Base-by-base conservation (phyloP, 2,329 filamentous ascomycete genomes). In the Alternaria sp. region DNA sequence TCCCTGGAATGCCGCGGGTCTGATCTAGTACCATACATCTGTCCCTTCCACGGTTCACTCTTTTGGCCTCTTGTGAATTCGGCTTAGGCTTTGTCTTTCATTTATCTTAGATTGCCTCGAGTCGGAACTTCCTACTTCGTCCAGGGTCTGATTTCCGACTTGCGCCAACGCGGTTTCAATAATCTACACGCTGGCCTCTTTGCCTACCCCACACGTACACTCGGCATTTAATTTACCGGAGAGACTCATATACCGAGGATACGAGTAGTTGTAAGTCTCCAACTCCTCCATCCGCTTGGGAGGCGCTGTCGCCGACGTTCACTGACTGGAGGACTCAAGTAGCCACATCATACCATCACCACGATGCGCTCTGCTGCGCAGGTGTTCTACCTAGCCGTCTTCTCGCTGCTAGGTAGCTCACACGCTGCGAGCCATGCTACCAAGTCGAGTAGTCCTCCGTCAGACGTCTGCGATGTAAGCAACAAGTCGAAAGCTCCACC, bases 351-450 rank as follows among this genome's bases (percentile, higher is more conserved):
- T 40, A 60, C 52, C 28, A 50, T 44, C 46, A 64, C 50, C 46
- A 74, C 65, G 43, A 88, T 88, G 87, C 85, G 82, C 70, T 79
- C 83, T 60, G 84, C 86, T 57, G 82, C 84, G 61, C 83, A 83
- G 67, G 75, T 85, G 45, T 89, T 90, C 79, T 90, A 87, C 77
- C 82, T 90, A 60, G 88, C 88, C 59, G 82, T 89, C 67, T 89
- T 90, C 74, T 82, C 86, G 69, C 82, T 90, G 71, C 81, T 88
- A 65, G 80, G 82, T 60, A 78, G 83, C 54, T 81, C 82, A 58
- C 82, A 84, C 72, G 86, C 82, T 61, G 70, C 62, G 7, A 67
- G 65, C 57, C 76, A 76, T 68, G 74, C 65, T 54, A 62, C 70
- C 69, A 79, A 79, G 75, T 72, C 76, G 59, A 76, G 75, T 67